Evolutionary conservation across 1,284 basidiomycete species (phyloP), one percentile per base, ranked within the genome.

Genomic region (Fomitopsis palustris): DNA sequence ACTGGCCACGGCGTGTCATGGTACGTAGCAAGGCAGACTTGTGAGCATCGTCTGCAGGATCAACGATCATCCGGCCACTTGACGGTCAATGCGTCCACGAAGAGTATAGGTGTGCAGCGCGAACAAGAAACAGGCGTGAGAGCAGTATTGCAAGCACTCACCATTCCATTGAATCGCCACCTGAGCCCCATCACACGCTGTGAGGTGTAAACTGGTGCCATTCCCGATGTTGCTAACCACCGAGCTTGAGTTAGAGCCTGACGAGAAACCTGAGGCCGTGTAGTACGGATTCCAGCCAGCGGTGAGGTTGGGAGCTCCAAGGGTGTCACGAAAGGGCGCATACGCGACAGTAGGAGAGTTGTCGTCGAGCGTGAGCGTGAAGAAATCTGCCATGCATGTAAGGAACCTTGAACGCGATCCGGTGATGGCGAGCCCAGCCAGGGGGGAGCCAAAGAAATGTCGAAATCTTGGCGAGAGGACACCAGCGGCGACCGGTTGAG

Each of bases 271-370:
- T 7, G 84, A 80, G 47, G 49, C 54, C 6, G 75, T 72, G 69
- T 80, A 88, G 71, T 78, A 81, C 19, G 86, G 81, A 68, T 84
- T 84, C 89, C 88, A 91, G 67, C 87, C 86, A 33, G 75, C 76
- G n/a, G 72, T 66, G 54, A 82, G 65, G 65, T 82, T 76, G 1
- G 81, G 75, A 16, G 75, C 70, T 35, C 78, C 74, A 58, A 81
- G 72, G 17, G 81, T 83, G 69, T 85, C 82, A 52, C 75, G 66
- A 59, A 84, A 81, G 21, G 88, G 89, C 58, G 73, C 77, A 74
- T 89, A 91, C 41, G 68, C 67, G 65, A 91, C 75, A 51, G 77
- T 70, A 14, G 89, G 89, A 35, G 88, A 89, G 54, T 83, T 82
- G 69, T 90, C 83, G 71, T 87, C 82, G 68, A 91, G 75, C 59